Conservation (phyloP, 345 rosid species). For the Camelina sativa region DNA sequence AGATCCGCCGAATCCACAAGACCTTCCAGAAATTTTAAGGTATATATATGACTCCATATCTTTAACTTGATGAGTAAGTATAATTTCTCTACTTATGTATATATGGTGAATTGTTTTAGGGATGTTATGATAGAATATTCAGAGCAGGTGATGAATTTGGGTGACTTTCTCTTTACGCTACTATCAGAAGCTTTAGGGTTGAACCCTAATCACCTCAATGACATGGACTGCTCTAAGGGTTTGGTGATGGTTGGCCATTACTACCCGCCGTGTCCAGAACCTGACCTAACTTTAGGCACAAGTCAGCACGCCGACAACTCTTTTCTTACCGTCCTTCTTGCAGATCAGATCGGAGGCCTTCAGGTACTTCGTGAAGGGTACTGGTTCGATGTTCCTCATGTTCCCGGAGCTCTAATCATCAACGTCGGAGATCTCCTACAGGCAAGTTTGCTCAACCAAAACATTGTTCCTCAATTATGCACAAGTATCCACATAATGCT, state of each 20-base stretch:
- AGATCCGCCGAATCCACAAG: not conserved
- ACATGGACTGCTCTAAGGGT: slow-evolving; percentile 52
- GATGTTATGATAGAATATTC: slow-evolving; percentile 53
- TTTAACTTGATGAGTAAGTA: not conserved
- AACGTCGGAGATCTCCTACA: slow-evolving; percentile 64
- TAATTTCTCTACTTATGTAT: not conserved
- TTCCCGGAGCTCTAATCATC: slow-evolving; percentile 56
- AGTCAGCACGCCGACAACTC: slow-evolving; percentile 51
- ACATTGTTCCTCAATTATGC: not conserved
- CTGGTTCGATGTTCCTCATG: not conserved
- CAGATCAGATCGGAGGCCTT: not conserved
- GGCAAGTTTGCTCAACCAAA: slow-evolving; percentile 42
- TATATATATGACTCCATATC: not conserved
- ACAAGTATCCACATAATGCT: not conserved
- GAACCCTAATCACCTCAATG: slow-evolving; percentile 46
- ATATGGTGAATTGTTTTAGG: slow-evolving; percentile 28
- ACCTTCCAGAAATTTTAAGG: not conserved
- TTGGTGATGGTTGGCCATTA: slow-evolving; percentile 50
- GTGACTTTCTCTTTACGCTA: slow-evolving; percentile 46
- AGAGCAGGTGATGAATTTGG: slow-evolving; percentile 43
- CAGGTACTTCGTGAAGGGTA: not conserved
- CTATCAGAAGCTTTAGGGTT: slow-evolving; percentile 64
- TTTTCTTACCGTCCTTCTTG: slow-evolving; percentile 57
- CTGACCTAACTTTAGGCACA: slow-evolving; percentile 56
- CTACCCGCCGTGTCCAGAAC: slow-evolving; percentile 63